Base-by-base conservation (phyloP, 495 filamentous ascomycete genomes). In the Letharia columbiana region DNA sequence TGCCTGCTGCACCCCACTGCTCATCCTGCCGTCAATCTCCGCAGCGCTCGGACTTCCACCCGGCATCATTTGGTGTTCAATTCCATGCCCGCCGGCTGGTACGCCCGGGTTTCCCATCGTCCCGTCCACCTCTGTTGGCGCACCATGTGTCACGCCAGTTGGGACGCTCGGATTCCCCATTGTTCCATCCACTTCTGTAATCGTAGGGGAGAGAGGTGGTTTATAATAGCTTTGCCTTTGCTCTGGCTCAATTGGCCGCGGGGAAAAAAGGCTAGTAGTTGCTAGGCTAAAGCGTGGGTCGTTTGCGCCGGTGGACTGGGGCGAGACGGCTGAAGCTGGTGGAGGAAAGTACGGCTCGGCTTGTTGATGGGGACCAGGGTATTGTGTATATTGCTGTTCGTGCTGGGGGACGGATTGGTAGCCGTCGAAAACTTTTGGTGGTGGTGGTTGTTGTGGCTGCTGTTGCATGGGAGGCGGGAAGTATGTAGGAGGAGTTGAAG, bases 361-460 rank as follows among this genome's bases (percentile, higher is more conserved):
- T 52, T 23, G 23, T 13, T 40, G 59, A 49, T 50, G 54, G 42
- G 52, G 63, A 54, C 12, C 45, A 57, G 52, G 42, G 33, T 52
- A 31, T 33, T 61, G 37, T 37, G 37, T 40, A 58, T 33, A 63
- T 11, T 44, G 47, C 15, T 57, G 65, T 15, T 70, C 68, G 40
- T 70, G 68, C 60, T 70, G 68, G 15, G 59, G 57, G 18, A 66
- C 62, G 10, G 66, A 49, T 37, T 69, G 62, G 20, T 70, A 70
- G 23, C 56, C 50, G 41, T 45, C 35, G 12, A 66, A 66, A 17
- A 58, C 64, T 61, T 66, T 66, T 2, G 58, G 15, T 31, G 64
- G 15, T 31, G 64, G 57, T 65, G 58, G 56, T 49, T 64, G 62
- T 18, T 33, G 59, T 44, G 44, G 40, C 40, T 68, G 59, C 35